Evolutionary conservation across 2,329 filamentous ascomycete species (phyloP).

Genomic region (Colletotrichum lentis): DNA sequence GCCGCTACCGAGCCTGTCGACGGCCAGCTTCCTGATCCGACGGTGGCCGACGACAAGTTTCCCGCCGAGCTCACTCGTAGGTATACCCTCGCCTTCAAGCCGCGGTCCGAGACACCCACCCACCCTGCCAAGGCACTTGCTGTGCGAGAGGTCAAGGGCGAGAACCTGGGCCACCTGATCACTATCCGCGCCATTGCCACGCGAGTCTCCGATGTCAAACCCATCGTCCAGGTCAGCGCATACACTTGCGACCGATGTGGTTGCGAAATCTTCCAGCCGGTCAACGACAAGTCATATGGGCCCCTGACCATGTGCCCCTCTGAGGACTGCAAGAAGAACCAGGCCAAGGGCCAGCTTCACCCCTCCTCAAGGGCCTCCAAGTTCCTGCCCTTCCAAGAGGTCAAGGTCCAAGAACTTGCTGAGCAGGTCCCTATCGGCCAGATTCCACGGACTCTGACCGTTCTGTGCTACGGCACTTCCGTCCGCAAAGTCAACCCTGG

Average conservation of each 20-base stretch:
- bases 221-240: slow-evolving; percentile 94
- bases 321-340: slow-evolving; percentile 86
- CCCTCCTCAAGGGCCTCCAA: slow-evolving; percentile 96
- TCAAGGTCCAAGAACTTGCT: slow-evolving; percentile 99
- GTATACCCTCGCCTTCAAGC: slow-evolving; percentile 97
- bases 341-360: slow-evolving; percentile 91
- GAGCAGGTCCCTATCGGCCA: slow-evolving; percentile 98
- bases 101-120: slow-evolving; percentile 76
- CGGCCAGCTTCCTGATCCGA: slow-evolving; percentile 60
- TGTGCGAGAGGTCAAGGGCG: slow-evolving; percentile 91
- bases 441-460: slow-evolving; percentile 88
- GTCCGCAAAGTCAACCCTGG: slow-evolving; percentile 90
- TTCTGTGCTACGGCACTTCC: slow-evolving; percentile 87
- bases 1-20: slow-evolving; percentile 60
- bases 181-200: slow-evolving; percentile 95
- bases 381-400: slow-evolving; percentile 95
- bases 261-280: slow-evolving; percentile 95
- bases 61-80: slow-evolving; percentile 90
- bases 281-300: slow-evolving; percentile 89
- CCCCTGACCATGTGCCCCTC: slow-evolving; percentile 89
- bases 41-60: slow-evolving; percentile 78
- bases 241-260: slow-evolving; percentile 98
- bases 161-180: slow-evolving; percentile 91
- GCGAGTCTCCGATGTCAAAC: slow-evolving; percentile 96
- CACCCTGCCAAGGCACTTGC: slow-evolving; percentile 73